Base-by-base conservation (phyloP, 306 rosid species). In the Castanea mollissima region DNA sequence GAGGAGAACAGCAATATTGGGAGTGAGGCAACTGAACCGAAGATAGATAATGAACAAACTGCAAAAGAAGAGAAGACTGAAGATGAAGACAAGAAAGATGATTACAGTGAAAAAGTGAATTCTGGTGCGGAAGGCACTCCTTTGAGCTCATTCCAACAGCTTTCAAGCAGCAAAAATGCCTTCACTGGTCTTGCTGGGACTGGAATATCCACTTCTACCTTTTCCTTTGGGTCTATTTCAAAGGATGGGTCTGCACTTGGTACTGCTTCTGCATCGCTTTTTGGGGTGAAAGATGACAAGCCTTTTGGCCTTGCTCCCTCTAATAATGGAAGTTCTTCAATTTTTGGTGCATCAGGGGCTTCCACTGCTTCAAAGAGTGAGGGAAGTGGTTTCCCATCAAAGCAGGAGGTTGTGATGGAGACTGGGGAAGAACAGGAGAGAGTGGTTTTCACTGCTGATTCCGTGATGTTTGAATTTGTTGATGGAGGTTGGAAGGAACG, bases 401-500 rank as follows among this genome's bases (percentile, higher is more conserved):
- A 85, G 94, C 93, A 90, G 83, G 98, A 91, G 87, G 96, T 95
- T 34, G 79, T 88, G 34, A 92, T 93, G 67, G 98, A 92, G 86
- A 95, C 99, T 0, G 97, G 99, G 6, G 99, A 95, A 88, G 99
- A 95, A 86, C 88, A 95, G 16, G 99, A 95, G 78, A 86, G 81
- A 65, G 91, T 69, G 4, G 87, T 89, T 77, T 95, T 95, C 60
- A 84, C 76, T 79, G 96, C 99, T 19, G 95, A 91, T 60, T 92
- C 98, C 1, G 77, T 83, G 25, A 73, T 95, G 82, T 95, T 92
- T 35, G 99, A 95, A 69, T 95, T 87, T 75, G 85, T 60, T 0
- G 94, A 89, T 69, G 90, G 92, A 59, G 87, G 96, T 49, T 95
- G 99, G 99, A 95, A 93, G 88, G 99, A 95, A 81, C 92, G 98